phyloP scores from a whole-genome alignment of 345 rosid genomes.

The Rhizophora apiculata region DNA sequence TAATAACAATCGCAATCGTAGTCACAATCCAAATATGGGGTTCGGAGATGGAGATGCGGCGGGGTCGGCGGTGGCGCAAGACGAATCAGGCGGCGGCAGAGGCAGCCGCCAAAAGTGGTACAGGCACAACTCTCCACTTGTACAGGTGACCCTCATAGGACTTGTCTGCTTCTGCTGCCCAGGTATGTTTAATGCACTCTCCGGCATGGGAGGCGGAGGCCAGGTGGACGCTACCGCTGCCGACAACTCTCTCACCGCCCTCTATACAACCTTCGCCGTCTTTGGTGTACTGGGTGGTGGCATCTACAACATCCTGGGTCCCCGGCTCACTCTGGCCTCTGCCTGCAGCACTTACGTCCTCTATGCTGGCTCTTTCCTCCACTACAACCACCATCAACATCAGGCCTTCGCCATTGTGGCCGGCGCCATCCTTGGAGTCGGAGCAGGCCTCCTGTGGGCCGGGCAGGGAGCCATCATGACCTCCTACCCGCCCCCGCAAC shows the following conservation, averaged over 20 bases:
- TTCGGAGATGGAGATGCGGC: slow-evolving; percentile 16
- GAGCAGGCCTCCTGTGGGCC: slow-evolving; percentile 95
- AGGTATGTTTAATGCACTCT: slow-evolving; percentile 92
- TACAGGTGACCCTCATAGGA: slow-evolving; percentile 69
- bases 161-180: slow-evolving; percentile 96
- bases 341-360: slow-evolving; percentile 78
- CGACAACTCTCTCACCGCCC: slow-evolving; percentile 81
- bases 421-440: slow-evolving; percentile 69
- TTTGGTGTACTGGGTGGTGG: slow-evolving; percentile 65
- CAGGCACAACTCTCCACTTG: slow-evolving; percentile 72
- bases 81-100: slow-evolving; percentile 9
- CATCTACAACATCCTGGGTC: slow-evolving; percentile 63
- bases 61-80: slow-evolving; percentile 10
- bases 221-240: slow-evolving; percentile 76
- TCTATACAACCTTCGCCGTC: slow-evolving; percentile 58
- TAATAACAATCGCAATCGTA: background rate
- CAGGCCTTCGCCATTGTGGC: slow-evolving; percentile 52
- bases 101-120: slow-evolving; percentile 6
- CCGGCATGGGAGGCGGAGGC: slow-evolving; percentile 97
- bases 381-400: slow-evolving; percentile 49
- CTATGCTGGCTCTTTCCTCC: slow-evolving; percentile 60
- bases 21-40: slow-evolving; percentile 20
- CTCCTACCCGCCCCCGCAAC: slow-evolving; percentile 71
- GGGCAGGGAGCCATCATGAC: slow-evolving; percentile 95
- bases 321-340: slow-evolving; percentile 52